These are phyloP conservation scores for Saprolegnia diclina DNA, from an alignment of 352 stramenopile genomes.

Conservation along the genomic window DNA sequence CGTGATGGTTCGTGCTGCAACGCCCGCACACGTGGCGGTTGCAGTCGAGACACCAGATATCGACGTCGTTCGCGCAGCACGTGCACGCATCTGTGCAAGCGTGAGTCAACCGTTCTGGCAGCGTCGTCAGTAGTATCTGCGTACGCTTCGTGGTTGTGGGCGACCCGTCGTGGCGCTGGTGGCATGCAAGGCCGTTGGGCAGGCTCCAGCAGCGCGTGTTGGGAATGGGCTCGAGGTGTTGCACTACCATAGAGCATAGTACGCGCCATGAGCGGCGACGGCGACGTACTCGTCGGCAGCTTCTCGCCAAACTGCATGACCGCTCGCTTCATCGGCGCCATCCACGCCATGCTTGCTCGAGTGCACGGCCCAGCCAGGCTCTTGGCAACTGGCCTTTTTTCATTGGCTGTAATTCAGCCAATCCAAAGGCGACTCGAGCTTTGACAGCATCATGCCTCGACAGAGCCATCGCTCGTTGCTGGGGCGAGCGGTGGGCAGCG, in stretches of 20 bases:
- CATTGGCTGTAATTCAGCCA: not conserved
- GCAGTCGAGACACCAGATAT: constrained; percentile 4
- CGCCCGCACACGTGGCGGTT: not conserved
- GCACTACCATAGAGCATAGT: not conserved
- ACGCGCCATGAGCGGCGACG: not conserved
- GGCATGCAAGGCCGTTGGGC: not conserved
- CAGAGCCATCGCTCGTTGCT: too few relatives aligned
- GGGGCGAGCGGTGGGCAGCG: too few relatives aligned
- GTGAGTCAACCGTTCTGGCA: not conserved
- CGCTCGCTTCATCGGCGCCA: not conserved
- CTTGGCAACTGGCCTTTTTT: not conserved
- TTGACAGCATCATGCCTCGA: too few relatives aligned
- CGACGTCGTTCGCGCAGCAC: not conserved
- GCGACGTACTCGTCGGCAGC: not conserved
- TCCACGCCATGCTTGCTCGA: not conserved
- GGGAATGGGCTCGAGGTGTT: not conserved
- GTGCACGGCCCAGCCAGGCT: too few relatives aligned
- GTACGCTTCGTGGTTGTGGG: not conserved
- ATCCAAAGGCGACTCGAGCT: not conserved
- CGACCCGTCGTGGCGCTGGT: not conserved
- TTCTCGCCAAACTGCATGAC: not conserved
- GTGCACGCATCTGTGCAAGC: not conserved
- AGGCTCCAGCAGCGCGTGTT: not conserved
- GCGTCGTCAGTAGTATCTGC: not conserved
- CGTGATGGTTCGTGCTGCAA: not conserved